phyloP scores from a whole-genome alignment of 192 early-diverging fungal genomes.

The Funneliformis geosporum region DNA sequence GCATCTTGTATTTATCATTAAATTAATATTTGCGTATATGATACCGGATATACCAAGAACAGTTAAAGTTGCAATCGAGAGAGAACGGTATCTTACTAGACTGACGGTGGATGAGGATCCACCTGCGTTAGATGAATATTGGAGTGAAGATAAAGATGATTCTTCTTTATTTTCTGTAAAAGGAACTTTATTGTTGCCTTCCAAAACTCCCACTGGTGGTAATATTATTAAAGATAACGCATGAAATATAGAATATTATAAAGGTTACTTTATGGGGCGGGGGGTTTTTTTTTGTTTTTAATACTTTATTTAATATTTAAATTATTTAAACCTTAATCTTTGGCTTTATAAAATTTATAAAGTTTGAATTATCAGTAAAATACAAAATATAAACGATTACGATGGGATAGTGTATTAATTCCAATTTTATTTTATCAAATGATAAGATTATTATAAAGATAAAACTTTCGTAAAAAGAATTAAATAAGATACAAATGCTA shows the following conservation, averaged over 20 bases:
- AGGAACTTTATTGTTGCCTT: neutral
- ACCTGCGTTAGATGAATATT: neutral
- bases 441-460: too few species aligned
- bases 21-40: conserved; percentile 39
- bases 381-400: too few species aligned
- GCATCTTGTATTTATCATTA: conserved; percentile 47
- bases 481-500: neutral
- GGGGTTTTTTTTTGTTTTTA: too few species aligned
- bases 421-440: too few species aligned
- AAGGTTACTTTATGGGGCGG: neutral
- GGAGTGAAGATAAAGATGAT: neutral
- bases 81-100: conserved; percentile 40
- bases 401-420: too few species aligned
- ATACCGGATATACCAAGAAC: conserved; percentile 41
- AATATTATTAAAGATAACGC: too few species aligned
- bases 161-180: neutral
- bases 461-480: neutral
- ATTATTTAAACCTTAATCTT: too few species aligned
- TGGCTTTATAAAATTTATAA: too few species aligned
- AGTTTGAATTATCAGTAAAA: too few species aligned
- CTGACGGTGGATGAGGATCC: neutral
- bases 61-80: conserved; percentile 44
- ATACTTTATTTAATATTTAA: too few species aligned
- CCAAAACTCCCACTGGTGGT: neutral
- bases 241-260: too few species aligned